Percentiles rank a stretch among this genome's conserved stretches.
Evolutionary conservation across 148 eudicot species (phyloP).

Genomic region (Diospyros lotus): DNA sequence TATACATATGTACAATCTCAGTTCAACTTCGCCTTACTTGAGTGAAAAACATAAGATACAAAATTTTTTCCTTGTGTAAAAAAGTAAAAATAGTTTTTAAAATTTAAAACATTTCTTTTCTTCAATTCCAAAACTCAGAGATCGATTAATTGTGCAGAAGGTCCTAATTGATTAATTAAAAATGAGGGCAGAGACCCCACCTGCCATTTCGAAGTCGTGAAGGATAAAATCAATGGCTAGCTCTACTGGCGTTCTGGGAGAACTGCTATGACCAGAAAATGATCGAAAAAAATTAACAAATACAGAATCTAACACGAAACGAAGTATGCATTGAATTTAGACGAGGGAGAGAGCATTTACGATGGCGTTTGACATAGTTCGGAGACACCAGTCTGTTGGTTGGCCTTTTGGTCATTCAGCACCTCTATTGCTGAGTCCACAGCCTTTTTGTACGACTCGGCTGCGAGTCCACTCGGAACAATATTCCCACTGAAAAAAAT

Average conservation of each 20-base stretch:
- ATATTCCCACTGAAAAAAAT: constrained; percentile 53
- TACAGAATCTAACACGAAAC: too few species aligned
- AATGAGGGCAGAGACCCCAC: constrained; percentile 25
- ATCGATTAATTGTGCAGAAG: too few species aligned
- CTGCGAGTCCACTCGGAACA: constrained; percentile 73
- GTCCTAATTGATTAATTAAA: too few species aligned
- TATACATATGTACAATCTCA: too few species aligned
- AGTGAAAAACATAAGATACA: too few species aligned
- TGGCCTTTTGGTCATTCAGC: constrained; percentile 31
- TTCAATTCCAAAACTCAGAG: too few species aligned
- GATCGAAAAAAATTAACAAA: not conserved
- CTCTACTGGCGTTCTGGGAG: constrained; percentile 77
- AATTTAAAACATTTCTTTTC: too few species aligned
- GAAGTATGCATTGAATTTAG: too few species aligned
- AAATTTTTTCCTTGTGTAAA: too few species aligned
- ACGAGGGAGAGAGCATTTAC: constrained; percentile 12
- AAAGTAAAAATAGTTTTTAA: too few species aligned
- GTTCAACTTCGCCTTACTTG: too few species aligned
- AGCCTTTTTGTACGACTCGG: constrained; percentile 74
- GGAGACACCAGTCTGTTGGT: constrained; percentile 9
- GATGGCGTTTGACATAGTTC: constrained; percentile 23
- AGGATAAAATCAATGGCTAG: constrained; percentile 93
- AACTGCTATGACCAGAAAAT: constrained; percentile 27
- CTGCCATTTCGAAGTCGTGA: constrained; percentile 97
- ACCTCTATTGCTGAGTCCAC: constrained; percentile 71